Percentiles rank a stretch among this genome's conserved stretches.
These are phyloP conservation scores for Lanmaoa pseudosensibilis DNA, from an alignment of 768 basidiomycete genomes.

Conservation along the genomic window DNA sequence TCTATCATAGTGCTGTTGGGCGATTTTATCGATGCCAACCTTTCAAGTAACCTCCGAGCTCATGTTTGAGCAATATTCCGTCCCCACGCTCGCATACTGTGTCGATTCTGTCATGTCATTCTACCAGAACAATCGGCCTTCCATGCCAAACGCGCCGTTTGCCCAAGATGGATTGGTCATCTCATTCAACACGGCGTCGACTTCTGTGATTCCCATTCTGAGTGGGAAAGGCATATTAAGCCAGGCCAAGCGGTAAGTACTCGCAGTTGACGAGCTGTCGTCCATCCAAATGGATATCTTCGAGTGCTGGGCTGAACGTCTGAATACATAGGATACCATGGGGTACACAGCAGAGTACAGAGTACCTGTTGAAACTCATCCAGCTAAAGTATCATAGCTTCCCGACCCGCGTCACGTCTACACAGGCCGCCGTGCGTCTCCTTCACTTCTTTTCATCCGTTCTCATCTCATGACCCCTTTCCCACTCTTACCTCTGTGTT, in stretches of 20 bases:
- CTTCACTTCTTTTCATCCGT: neutral
- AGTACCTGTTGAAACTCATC: constrained; percentile 89
- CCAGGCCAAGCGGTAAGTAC: constrained; percentile 76
- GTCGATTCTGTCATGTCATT: constrained; percentile 93
- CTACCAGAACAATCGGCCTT: constrained; percentile 69
- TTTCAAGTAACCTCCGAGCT: constrained; percentile 87
- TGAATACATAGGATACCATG: constrained; percentile 80
- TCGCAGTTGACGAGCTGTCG: neutral
- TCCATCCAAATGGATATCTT: neutral
- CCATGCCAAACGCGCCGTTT: constrained; percentile 37
- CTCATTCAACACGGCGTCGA: constrained; percentile 90
- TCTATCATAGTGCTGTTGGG: neutral
- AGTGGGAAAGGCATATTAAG: constrained; percentile 80
- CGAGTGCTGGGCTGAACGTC: neutral
- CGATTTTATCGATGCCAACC: neutral
- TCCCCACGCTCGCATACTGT: constrained; percentile 83
- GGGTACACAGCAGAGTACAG: constrained; percentile 88
- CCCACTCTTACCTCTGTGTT: neutral
- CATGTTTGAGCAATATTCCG: constrained; percentile 90
- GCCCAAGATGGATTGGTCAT: constrained; percentile 77
- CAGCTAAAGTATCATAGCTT: constrained; percentile 96
- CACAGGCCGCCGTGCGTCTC: constrained; percentile 70
- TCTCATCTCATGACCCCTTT: neutral
- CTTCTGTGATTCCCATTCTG: constrained; percentile 86
- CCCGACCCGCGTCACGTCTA: constrained; percentile 74